A percentile compares a stretch with the other conserved stretches of the same genome.
These are phyloP conservation scores for Amphichorda felina DNA, from an alignment of 2,329 filamentous ascomycete genomes.

Conservation along the genomic window DNA sequence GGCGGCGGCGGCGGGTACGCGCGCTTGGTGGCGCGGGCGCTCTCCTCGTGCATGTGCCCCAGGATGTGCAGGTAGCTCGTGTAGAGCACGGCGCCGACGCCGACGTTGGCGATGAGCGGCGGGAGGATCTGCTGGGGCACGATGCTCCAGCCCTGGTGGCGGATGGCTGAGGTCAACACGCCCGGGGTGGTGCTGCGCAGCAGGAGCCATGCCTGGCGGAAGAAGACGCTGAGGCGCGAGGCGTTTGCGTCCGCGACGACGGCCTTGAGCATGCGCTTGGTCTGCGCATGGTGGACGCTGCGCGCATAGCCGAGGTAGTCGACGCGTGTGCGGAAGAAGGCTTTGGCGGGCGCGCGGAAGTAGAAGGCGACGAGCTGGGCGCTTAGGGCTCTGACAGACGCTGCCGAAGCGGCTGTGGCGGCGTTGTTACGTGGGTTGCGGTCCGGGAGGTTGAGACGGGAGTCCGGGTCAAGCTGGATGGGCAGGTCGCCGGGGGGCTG, in stretches of 20 bases:
- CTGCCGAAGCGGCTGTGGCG: slow-evolving; percentile 68
- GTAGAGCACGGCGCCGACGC: slow-evolving; percentile 63
- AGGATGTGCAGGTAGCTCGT: slow-evolving; percentile 64
- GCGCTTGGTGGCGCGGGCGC: slow-evolving; percentile 40
- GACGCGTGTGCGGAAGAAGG: slow-evolving; percentile 82
- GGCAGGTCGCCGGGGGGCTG: slow-evolving; percentile 15
- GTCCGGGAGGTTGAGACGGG: slow-evolving; percentile 24
- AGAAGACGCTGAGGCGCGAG: slow-evolving; percentile 17
- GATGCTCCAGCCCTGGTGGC: slow-evolving; percentile 60
- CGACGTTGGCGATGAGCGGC: slow-evolving; percentile 62
- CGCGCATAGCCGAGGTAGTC: slow-evolving; percentile 61
- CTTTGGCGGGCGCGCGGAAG: slow-evolving; percentile 82
- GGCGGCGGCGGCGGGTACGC: slow-evolving; percentile 59
- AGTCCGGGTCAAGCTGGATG: slow-evolving; percentile 12
- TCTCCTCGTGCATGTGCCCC: slow-evolving; percentile 53
- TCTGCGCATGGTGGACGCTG: slow-evolving; percentile 35
- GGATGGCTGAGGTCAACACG: slow-evolving; percentile 54
- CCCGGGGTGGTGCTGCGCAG: slow-evolving; percentile 57
- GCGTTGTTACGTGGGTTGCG: slow-evolving; percentile 39
- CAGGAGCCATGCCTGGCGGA: slow-evolving; percentile 33
- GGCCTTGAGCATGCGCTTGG: slow-evolving; percentile 21
- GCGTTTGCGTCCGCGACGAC: slow-evolving; percentile 20
- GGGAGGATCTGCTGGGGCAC: slow-evolving; percentile 68
- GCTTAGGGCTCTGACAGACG: slow-evolving; percentile 71
- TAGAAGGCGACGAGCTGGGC: slow-evolving; percentile 82